phyloP scores from a whole-genome alignment of 2,329 filamentous ascomycete species.

The Plectosphaerella sp. region DNA sequence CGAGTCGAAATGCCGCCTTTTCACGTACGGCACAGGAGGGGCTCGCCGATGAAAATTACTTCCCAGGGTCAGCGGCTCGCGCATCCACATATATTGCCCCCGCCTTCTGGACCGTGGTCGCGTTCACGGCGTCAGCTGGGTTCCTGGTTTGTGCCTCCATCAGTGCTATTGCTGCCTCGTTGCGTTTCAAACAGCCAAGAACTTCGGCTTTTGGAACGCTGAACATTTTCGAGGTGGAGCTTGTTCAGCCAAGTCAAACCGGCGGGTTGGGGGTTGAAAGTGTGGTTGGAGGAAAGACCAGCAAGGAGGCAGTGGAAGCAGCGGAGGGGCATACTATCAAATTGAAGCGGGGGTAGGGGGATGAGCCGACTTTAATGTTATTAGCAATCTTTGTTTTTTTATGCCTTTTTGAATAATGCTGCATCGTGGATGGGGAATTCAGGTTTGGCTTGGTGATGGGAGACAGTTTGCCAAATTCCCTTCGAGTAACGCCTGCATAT shows the following conservation, averaged over 20 bases:
- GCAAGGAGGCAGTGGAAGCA: not conserved
- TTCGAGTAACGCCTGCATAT: too few relatives aligned
- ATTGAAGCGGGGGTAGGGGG: not conserved
- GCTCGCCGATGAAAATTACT: not conserved
- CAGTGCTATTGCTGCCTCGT: not conserved
- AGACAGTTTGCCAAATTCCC: too few relatives aligned
- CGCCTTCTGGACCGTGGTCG: not conserved
- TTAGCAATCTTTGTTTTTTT: too few relatives aligned
- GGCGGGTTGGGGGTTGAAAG: not conserved
- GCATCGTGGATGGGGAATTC: too few relatives aligned
- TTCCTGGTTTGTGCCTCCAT: not conserved
- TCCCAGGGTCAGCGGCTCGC: not conserved
- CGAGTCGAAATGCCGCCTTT: not conserved
- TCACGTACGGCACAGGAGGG: not conserved
- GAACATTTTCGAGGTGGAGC: not conserved
- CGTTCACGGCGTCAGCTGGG: not conserved
- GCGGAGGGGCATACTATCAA: not conserved
- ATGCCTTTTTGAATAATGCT: too few relatives aligned
- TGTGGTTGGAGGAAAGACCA: not conserved
- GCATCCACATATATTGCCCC: not conserved
- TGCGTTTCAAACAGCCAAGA: not conserved
- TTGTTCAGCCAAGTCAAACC: not conserved
- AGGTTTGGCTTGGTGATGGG: too few relatives aligned
- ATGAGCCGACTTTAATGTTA: too few relatives aligned
- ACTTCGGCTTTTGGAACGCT: not conserved